These are phyloP conservation scores for Salvia miltiorrhiza DNA, from an alignment of 257 asterid genomes.

Conservation along the genomic window DNA sequence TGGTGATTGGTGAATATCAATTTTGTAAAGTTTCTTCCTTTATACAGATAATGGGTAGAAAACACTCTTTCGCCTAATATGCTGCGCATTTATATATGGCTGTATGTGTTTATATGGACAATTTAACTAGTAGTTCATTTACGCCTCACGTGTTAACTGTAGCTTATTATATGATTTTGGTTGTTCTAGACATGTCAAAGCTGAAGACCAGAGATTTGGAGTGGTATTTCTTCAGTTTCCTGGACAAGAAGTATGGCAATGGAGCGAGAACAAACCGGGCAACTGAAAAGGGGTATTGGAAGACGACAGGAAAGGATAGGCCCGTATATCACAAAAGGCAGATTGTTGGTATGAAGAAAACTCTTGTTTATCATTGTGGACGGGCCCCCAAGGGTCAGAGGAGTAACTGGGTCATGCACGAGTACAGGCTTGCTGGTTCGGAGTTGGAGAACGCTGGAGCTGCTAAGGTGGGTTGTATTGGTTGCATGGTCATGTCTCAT, in stretches of 20 bases:
- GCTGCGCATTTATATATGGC: not conserved
- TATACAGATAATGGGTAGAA: not conserved
- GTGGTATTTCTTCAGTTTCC: constrained; percentile 90
- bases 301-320: constrained; percentile 93
- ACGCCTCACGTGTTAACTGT: not conserved
- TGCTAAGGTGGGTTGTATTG: constrained; percentile 59
- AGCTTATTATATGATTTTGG: constrained; percentile 6
- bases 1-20: not conserved
- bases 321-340: constrained; percentile 54
- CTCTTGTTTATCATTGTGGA: constrained; percentile 89
- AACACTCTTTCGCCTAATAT: not conserved
- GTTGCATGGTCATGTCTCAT: constrained; percentile 18
- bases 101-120: not conserved
- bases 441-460: constrained; percentile 56
- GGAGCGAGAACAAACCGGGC: constrained; percentile 90
- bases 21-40: not conserved
- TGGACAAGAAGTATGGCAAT: constrained; percentile 86
- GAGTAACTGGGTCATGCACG: constrained; percentile 97
- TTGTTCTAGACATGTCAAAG: constrained; percentile 56
- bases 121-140: not conserved
- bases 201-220: constrained; percentile 81
- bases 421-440: constrained; percentile 69
- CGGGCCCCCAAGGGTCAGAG: constrained; percentile 93
- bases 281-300: constrained; percentile 89
- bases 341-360: constrained; percentile 88